A percentile compares a stretch with the other conserved stretches of the same genome.
These are phyloP conservation scores for Grifola frondosa DNA, from an alignment of 1,284 basidiomycete species.

Conservation along the genomic window DNA sequence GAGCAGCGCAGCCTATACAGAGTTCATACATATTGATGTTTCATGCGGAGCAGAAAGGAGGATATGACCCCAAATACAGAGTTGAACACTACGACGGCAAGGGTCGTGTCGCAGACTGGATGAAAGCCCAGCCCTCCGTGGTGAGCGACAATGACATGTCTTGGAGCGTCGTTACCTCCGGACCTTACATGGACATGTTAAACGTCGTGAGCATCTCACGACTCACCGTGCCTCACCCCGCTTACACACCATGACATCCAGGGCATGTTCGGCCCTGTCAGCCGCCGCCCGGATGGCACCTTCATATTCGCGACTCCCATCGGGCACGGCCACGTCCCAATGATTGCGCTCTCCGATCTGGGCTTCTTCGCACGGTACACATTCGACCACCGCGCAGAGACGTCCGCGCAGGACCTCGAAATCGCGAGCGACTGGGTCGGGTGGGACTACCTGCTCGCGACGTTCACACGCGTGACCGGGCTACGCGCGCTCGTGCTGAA, in stretches of 20 bases:
- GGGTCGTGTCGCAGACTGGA: conserved; percentile 43
- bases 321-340: conserved; percentile 39
- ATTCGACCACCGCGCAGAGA: conserved; percentile 41
- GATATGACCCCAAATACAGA: conserved; percentile 35
- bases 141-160: conserved; percentile 36
- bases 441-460: conserved; percentile 40
- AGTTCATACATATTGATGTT: background rate
- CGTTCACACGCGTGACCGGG: conserved; percentile 43
- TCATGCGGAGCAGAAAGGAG: conserved; percentile 29
- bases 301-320: conserved; percentile 43
- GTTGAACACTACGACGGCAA: conserved; percentile 38
- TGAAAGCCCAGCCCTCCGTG: conserved; percentile 42
- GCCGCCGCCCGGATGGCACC: conserved; percentile 41
- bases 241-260: conserved; percentile 12
- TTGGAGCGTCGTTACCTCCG: conserved; percentile 43
- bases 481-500: conserved; percentile 36
- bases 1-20: conserved; percentile 9
- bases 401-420: conserved; percentile 40
- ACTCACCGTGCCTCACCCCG: background rate
- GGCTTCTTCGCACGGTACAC: conserved; percentile 48
- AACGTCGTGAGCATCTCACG: conserved; percentile 35
- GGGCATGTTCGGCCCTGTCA: conserved; percentile 40
- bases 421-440: conserved; percentile 42
- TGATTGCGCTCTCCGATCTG: conserved; percentile 47
- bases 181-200: conserved; percentile 47